Evolutionary conservation across 495 filamentous ascomycete species (phyloP), one percentile per base, ranked within the genome.

Genomic region (Tetracladium marchalianum): DNA sequence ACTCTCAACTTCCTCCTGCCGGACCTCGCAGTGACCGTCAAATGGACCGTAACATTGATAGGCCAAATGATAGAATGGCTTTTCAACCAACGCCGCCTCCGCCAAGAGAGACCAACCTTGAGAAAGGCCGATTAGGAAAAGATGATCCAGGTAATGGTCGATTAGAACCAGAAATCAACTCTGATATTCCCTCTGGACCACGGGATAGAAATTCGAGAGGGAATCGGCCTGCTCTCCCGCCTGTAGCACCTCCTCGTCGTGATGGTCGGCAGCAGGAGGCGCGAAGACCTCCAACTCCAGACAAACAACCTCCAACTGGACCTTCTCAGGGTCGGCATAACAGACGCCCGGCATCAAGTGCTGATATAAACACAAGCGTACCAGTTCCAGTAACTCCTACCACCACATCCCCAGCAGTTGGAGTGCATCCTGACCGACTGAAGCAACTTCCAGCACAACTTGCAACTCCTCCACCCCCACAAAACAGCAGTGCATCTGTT

Each of bases 141-240:
- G 66, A 68, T 49, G 82, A 87, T 59, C 72, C 72, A 4, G 78
- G 78, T 46, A 79, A 78, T 52, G 77, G 77, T 24, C 70, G 77
- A 15, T 59, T 81, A 35, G 79, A 73, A 48, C 61, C 72, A 6
- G 67, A 71, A 13, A 56, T 69, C 12, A 57, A 68, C 31, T 57
- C 69, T 7, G 79, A 80, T 37, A 76, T 81, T 37, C 86, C 87
- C 1, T 81, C 78, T 18, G 88, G 85, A 0, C 88, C 87, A 2
- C 44, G 57, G 10, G 57, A 50, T 33, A 53, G 52, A 37, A 50
- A 53, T 40, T 35, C 32, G 15, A 50, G 56, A 12, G 47, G 43
- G 3, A 46, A 43, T 46, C 51, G 55, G 5, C 45, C 46, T 27
- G 11, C 17, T 5, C 42, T 24, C 31, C 24, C 16, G 39, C 55